Evolutionary conservation across 2,329 filamentous ascomycete species (phyloP).

Genomic region (Botrytis medusae): DNA sequence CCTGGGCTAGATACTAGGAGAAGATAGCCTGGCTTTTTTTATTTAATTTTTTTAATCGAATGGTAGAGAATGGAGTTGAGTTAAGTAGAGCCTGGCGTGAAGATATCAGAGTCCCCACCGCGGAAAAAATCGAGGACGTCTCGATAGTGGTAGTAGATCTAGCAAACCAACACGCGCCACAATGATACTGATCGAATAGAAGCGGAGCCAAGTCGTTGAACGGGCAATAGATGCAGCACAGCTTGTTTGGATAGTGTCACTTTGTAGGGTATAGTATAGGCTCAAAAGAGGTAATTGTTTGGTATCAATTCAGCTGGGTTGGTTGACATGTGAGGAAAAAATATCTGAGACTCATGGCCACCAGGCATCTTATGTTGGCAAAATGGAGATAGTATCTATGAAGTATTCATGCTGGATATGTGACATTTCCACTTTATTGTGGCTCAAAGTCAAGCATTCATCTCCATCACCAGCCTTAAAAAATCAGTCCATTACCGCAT

Average conservation of each 20-base stretch:
- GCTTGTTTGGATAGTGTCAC: constrained; percentile 1
- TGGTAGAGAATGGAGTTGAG: not conserved
- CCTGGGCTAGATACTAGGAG: constrained; percentile 10
- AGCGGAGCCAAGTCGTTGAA: constrained; percentile 20
- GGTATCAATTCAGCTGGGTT: constrained; percentile 15
- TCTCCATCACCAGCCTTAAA: constrained; percentile 11
- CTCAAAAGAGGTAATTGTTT: not conserved
- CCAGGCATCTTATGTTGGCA: constrained; percentile 10
- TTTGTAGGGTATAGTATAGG: not conserved
- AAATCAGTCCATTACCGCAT: constrained; percentile 18
- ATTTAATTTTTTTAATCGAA: not conserved
- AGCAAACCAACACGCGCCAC: constrained; percentile 16
- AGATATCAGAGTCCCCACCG: constrained; percentile 14
- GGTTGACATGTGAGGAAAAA: not conserved
- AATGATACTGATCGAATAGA: constrained; percentile 15
- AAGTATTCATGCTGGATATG: not conserved
- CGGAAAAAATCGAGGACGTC: constrained; percentile 1
- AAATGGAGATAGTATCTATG: not conserved
- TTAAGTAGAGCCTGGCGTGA: constrained; percentile 18
- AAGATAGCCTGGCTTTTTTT: constrained; percentile 3
- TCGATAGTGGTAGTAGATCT: constrained; percentile 4
- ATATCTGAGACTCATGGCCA: constrained; percentile 16
- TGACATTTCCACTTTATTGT: constrained; percentile 18
- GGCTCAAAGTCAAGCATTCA: constrained; percentile 10
- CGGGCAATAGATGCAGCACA: constrained; percentile 18